Evolutionary conservation across 2,329 filamentous ascomycete genomes (phyloP).

Genomic region (Beauveria medogensis): DNA sequence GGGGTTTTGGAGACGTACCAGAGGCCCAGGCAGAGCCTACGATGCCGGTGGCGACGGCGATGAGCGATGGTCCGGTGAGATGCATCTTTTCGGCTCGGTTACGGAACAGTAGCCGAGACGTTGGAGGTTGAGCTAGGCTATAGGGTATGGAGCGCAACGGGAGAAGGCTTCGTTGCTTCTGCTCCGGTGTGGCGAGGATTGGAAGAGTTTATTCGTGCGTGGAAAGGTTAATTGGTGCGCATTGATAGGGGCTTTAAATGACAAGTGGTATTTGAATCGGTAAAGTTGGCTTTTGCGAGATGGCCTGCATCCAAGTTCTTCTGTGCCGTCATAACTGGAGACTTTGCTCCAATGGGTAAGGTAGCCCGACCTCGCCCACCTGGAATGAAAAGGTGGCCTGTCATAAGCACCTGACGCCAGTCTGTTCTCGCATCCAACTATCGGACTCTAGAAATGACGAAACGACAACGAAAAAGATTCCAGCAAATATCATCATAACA

Average conservation of each 20-base stretch:
- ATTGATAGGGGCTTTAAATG: background rate
- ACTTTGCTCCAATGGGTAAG: background rate
- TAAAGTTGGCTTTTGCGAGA: background rate
- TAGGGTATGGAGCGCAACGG: background rate
- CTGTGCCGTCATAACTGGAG: background rate
- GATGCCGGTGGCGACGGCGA: constrained; percentile 30
- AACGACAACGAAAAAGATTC: background rate
- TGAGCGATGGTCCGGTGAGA: constrained; percentile 21
- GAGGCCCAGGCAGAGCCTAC: constrained; percentile 30
- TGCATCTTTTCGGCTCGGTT: background rate
- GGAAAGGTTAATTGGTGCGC: background rate
- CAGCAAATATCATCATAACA: background rate
- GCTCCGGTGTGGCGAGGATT: background rate
- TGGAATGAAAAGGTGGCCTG: background rate
- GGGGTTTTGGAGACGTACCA: constrained; percentile 19
- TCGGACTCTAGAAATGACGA: background rate
- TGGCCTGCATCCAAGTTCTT: background rate
- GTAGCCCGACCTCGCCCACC: too few relatives aligned
- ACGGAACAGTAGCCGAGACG: background rate
- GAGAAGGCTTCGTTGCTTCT: background rate
- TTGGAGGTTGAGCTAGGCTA: background rate
- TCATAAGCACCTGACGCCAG: background rate
- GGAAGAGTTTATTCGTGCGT: background rate
- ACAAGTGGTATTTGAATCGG: background rate
- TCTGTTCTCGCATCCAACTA: background rate